A percentile compares a stretch with the other conserved stretches of the same genome.
Evolutionary conservation across 2,329 filamentous ascomycete genomes (phyloP).

Genomic region (Harringtonia lauricola): DNA sequence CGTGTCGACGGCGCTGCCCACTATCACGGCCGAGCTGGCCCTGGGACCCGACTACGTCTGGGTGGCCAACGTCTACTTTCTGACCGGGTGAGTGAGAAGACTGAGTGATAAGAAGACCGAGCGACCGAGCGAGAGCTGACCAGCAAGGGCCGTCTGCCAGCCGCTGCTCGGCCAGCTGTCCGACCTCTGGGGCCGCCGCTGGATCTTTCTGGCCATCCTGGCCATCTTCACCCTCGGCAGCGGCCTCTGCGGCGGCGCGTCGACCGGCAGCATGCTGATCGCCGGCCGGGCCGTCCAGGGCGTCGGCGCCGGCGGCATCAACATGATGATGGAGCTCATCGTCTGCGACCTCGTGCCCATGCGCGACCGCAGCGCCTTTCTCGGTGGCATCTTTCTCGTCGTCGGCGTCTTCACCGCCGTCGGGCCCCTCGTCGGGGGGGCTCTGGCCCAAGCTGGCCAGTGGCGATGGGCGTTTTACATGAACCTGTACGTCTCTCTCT

Average conservation of each 20-base stretch:
- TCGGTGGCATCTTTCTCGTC: slow-evolving; percentile 6
- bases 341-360: slow-evolving; percentile 18
- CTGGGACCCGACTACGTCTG: slow-evolving; percentile 15
- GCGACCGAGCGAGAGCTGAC: too few species aligned
- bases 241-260: slow-evolving; percentile 16
- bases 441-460: background rate
- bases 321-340: slow-evolving; percentile 19
- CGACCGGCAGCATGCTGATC: slow-evolving; percentile 16
- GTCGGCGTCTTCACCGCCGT: slow-evolving; percentile 4
- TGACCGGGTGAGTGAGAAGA: slow-evolving; percentile 2
- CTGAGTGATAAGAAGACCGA: too few species aligned
- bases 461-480: slow-evolving; percentile 28
- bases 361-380: slow-evolving; percentile 8
- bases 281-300: slow-evolving; percentile 21
- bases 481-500: slow-evolving; percentile 22
- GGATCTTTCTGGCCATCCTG: slow-evolving; percentile 49
- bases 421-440: slow-evolving; percentile 4
- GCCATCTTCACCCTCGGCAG: slow-evolving; percentile 14
- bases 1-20: slow-evolving; percentile 20
- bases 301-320: slow-evolving; percentile 10
- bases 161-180: slow-evolving; percentile 43
- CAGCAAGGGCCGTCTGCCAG: slow-evolving; percentile 32
- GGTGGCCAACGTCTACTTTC: slow-evolving; percentile 16
- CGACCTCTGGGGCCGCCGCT: slow-evolving; percentile 26
- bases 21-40: slow-evolving; percentile 13